A percentile compares a stretch with the other conserved stretches of the same genome.
These are phyloP conservation scores for Peniophora sp. DNA, from an alignment of 1,284 basidiomycete genomes.

Conservation along the genomic window DNA sequence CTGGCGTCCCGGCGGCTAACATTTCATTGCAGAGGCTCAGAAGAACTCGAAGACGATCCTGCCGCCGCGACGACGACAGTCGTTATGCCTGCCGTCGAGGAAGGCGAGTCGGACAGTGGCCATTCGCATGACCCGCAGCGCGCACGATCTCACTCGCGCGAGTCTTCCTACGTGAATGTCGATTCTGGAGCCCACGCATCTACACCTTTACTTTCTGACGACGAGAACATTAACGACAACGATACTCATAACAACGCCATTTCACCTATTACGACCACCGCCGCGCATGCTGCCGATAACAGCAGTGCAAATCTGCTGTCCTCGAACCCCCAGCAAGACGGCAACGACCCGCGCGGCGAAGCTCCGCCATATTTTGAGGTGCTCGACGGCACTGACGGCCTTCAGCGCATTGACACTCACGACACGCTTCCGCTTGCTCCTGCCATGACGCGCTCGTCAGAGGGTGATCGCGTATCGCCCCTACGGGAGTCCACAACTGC, in stretches of 20 bases:
- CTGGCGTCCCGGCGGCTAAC: slow-evolving; percentile 1
- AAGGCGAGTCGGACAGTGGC: slow-evolving; percentile 17
- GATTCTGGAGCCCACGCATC: slow-evolving; percentile 3
- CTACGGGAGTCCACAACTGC: background rate
- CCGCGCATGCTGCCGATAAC: slow-evolving; percentile 10
- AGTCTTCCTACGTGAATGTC: slow-evolving; percentile 18
- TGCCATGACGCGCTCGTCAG: background rate
- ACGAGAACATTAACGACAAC: slow-evolving; percentile 6
- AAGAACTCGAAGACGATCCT: slow-evolving; percentile 27
- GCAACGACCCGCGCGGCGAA: slow-evolving; percentile 37
- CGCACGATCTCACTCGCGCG: slow-evolving; percentile 12
- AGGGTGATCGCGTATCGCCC: background rate
- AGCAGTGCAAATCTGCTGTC: slow-evolving; percentile 18
- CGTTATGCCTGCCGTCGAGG: slow-evolving; percentile 26
- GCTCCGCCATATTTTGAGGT: slow-evolving; percentile 62
- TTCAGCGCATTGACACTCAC: slow-evolving; percentile 8
- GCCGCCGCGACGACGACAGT: slow-evolving; percentile 16
- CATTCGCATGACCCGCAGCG: slow-evolving; percentile 2
- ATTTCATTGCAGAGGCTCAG: slow-evolving; percentile 24
- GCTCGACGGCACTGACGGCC: slow-evolving; percentile 18
- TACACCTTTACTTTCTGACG: slow-evolving; percentile 10
- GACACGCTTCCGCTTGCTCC: slow-evolving; percentile 9
- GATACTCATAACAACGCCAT: background rate
- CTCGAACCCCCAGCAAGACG: slow-evolving; percentile 5
- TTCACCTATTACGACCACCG: slow-evolving; percentile 9